Percentiles rank a stretch among this genome's conserved stretches.
phyloP scores from a whole-genome alignment of 1,284 basidiomycete species.

The Rhodotorula sp. region DNA sequence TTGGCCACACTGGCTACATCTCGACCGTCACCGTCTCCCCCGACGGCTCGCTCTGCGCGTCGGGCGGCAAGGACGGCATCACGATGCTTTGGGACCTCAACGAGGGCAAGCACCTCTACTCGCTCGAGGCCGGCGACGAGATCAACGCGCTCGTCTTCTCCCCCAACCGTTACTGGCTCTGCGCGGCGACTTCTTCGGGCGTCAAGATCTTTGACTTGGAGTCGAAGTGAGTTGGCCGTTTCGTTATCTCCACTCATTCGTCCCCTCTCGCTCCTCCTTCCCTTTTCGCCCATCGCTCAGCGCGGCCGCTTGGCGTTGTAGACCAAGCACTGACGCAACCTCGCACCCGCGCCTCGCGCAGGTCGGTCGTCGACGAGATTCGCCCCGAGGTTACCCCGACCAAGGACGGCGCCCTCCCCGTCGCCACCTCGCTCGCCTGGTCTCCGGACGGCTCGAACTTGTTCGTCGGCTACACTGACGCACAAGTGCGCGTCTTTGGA shows the following conservation, averaged over 20 bases:
- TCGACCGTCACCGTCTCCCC: conserved; percentile 99
- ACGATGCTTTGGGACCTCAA: conserved; percentile 99
- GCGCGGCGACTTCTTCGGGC: conserved; percentile 94
- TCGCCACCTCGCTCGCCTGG: conserved; percentile 88
- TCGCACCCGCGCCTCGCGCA: conserved; percentile 49
- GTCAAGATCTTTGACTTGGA: conserved; percentile 80
- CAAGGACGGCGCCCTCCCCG: neutral
- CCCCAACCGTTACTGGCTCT: conserved; percentile 99
- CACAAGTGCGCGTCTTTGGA: conserved; percentile 48
- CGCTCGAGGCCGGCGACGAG: conserved; percentile 95
- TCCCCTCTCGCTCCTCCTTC: neutral
- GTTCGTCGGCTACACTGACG: conserved; percentile 63
- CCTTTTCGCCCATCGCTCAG: neutral
- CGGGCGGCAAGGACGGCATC: conserved; percentile 98
- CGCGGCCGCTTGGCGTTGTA: too few relatives aligned
- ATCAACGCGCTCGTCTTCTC: conserved; percentile 99
- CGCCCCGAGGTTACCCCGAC: conserved; percentile 85
- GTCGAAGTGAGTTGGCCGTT: neutral
- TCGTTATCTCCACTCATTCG: neutral
- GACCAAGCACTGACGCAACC: too few relatives aligned
- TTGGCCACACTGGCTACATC: conserved; percentile 99
- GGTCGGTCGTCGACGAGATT: conserved; percentile 98
- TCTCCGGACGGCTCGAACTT: conserved; percentile 89
- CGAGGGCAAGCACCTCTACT: conserved; percentile 99
- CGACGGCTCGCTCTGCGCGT: conserved; percentile 97